Conservation (phyloP, 768 basidiomycete species). For the Collybia nuda region DNA sequence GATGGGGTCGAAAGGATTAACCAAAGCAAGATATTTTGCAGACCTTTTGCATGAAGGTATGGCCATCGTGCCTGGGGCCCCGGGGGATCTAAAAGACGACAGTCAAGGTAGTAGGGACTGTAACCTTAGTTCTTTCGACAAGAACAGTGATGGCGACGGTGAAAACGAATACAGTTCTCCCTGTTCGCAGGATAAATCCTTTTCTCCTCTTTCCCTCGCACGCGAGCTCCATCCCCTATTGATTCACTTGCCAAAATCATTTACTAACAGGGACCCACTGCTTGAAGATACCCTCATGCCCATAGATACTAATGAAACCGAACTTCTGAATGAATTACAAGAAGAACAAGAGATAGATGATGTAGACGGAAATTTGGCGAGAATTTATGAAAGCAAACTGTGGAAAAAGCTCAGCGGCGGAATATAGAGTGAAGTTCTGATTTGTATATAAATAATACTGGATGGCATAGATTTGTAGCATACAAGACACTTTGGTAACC, state of each 20-base stretch:
- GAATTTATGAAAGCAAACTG: slow-evolving; percentile 36
- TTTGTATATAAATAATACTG: too few species aligned
- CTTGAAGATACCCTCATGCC: slow-evolving; percentile 17
- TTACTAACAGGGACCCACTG: background rate
- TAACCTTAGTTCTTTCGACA: too few species aligned
- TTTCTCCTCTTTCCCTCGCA: slow-evolving; percentile 14
- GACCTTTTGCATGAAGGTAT: slow-evolving; percentile 22
- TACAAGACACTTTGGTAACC: too few species aligned
- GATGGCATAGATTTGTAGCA: too few species aligned
- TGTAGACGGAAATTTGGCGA: slow-evolving; percentile 29
- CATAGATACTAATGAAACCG: slow-evolving; percentile 21
- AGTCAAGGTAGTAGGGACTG: slow-evolving; percentile 1
- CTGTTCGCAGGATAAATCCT: slow-evolving; percentile 6
- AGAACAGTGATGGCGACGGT: slow-evolving; percentile 1
- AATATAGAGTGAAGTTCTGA: background rate
- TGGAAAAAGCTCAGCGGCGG: slow-evolving; percentile 29
- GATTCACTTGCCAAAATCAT: slow-evolving; percentile 15
- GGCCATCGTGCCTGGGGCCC: background rate
- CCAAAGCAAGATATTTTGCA: slow-evolving; percentile 41
- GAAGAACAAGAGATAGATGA: slow-evolving; percentile 43
- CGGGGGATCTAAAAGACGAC: slow-evolving; percentile 1
- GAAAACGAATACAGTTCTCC: slow-evolving; percentile 10
- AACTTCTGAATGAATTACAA: slow-evolving; percentile 31
- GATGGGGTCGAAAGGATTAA: slow-evolving; percentile 37
- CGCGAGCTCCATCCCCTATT: slow-evolving; percentile 24